Evolutionary conservation across 306 rosid species (phyloP).

Genomic region (Vachellia collinsii): DNA sequence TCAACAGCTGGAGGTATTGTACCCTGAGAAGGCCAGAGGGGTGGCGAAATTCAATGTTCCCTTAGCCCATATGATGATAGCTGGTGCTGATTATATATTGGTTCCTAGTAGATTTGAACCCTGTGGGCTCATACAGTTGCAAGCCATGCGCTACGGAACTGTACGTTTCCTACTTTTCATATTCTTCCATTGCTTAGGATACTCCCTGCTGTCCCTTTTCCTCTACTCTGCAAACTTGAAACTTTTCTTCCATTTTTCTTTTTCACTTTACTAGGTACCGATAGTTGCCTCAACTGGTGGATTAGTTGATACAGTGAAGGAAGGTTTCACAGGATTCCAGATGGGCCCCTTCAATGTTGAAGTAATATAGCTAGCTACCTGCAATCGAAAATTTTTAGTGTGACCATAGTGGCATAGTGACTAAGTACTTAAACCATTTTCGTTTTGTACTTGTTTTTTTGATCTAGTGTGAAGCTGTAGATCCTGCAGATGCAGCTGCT

Average conservation of each 20-base stretch:
- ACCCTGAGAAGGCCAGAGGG: slow-evolving; percentile 77
- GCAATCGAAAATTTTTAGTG: slow-evolving; percentile 11
- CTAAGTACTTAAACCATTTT: slow-evolving; percentile 20
- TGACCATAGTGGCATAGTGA: slow-evolving; percentile 7
- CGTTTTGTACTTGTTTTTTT: not conserved
- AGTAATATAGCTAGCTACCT: slow-evolving; percentile 41
- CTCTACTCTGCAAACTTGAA: not conserved
- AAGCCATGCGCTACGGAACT: slow-evolving; percentile 87
- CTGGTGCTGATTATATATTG: slow-evolving; percentile 74
- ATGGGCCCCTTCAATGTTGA: slow-evolving; percentile 85
- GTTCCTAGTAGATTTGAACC: slow-evolving; percentile 89
- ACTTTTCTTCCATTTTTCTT: slow-evolving; percentile 21
- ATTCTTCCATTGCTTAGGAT: slow-evolving; percentile 17
- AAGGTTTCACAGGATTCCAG: slow-evolving; percentile 88
- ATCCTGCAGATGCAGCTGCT: slow-evolving; percentile 63
- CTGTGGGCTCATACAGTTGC: slow-evolving; percentile 85
- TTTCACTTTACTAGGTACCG: slow-evolving; percentile 57
- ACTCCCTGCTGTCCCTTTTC: slow-evolving; percentile 3
- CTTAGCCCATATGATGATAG: slow-evolving; percentile 78
- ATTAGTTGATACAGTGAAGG: slow-evolving; percentile 80
- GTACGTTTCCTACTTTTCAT: slow-evolving; percentile 39
- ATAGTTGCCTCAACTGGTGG: slow-evolving; percentile 89
- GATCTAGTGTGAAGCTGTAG: slow-evolving; percentile 73
- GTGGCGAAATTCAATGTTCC: slow-evolving; percentile 81
- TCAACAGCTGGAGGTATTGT: slow-evolving; percentile 55